These are phyloP conservation scores for Aspergillus sparsus DNA, from an alignment of 495 filamentous ascomycete species.

Conservation along the genomic window DNA sequence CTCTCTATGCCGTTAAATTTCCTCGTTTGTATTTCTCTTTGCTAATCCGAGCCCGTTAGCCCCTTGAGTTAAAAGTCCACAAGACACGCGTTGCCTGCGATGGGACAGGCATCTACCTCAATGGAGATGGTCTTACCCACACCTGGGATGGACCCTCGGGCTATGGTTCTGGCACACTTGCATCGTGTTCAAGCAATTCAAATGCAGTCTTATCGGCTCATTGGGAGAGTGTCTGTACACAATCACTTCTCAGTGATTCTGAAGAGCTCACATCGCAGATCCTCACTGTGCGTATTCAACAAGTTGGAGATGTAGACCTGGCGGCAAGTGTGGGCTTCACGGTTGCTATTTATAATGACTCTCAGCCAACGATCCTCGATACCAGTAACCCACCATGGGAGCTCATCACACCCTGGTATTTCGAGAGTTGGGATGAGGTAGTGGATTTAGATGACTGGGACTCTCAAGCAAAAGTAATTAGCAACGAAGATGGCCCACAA, in stretches of 20 bases:
- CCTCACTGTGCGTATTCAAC: slow-evolving; percentile 47
- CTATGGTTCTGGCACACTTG: slow-evolving; percentile 31
- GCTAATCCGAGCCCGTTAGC: slow-evolving; percentile 21
- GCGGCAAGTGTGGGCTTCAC: slow-evolving; percentile 29
- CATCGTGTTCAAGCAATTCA: slow-evolving; percentile 26
- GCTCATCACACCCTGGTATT: slow-evolving; percentile 38
- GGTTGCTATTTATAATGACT: background rate
- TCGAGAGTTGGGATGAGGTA: background rate
- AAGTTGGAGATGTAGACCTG: slow-evolving; percentile 34
- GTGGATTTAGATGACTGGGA: background rate
- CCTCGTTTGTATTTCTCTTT: background rate
- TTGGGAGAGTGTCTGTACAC: slow-evolving; percentile 50
- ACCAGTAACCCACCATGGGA: slow-evolving; percentile 46
- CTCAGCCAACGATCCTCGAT: slow-evolving; percentile 35
- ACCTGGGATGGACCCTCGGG: slow-evolving; percentile 36
- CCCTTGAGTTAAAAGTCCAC: slow-evolving; percentile 30
- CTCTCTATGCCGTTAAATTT: background rate
- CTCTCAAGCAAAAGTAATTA: background rate
- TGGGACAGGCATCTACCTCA: slow-evolving; percentile 36
- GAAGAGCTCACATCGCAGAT: slow-evolving; percentile 45
- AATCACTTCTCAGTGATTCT: slow-evolving; percentile 28
- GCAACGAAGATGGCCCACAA: background rate
- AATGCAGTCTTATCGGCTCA: slow-evolving; percentile 9
- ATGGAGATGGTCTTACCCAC: slow-evolving; percentile 36
- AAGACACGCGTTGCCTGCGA: slow-evolving; percentile 33